Conservation (phyloP, 805 yeast species). For the Kluyveromyces lactis region DNA sequence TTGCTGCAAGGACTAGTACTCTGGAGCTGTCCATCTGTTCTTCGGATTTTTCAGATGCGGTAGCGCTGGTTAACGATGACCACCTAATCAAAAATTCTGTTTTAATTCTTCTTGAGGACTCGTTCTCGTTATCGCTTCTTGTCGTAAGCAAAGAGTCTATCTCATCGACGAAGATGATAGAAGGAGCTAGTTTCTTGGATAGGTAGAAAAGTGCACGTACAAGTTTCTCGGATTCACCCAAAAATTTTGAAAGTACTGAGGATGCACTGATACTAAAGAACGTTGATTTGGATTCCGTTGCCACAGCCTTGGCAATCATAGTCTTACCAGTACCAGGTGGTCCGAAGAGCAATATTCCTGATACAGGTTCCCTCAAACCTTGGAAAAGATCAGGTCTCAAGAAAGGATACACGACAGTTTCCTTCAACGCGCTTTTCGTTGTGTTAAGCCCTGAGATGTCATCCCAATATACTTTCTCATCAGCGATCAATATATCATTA, state of each 20-base stretch:
- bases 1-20: conserved; percentile 88
- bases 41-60: conserved; percentile 47
- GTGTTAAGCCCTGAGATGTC: conserved; percentile 87
- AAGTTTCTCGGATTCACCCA: conserved; percentile 91
- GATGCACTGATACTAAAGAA: conserved; percentile 90
- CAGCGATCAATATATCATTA: conserved; percentile 80
- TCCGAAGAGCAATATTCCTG: conserved; percentile 94
- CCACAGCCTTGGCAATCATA: conserved; percentile 94
- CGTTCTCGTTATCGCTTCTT: conserved; percentile 61
- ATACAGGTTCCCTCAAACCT: conserved; percentile 87
- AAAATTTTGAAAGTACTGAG: conserved; percentile 73
- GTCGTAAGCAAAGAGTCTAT: conserved; percentile 84
- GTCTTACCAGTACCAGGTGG: conserved; percentile 99
- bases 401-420: conserved; percentile 93
- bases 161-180: conserved; percentile 92
- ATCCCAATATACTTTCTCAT: conserved; percentile 90
- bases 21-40: conserved; percentile 38
- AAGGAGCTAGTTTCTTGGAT: conserved; percentile 81
- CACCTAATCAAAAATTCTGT: conserved; percentile 92
- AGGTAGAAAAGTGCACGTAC: conserved; percentile 81
- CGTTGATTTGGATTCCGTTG: conserved; percentile 88
- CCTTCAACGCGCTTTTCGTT: conserved; percentile 86
- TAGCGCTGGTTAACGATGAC: conserved; percentile 85
- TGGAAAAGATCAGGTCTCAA: conserved; percentile 85
- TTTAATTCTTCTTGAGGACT: conserved; percentile 81